phyloP scores from a whole-genome alignment of 2,329 filamentous ascomycete species.

The Apiospora malaysiana region DNA sequence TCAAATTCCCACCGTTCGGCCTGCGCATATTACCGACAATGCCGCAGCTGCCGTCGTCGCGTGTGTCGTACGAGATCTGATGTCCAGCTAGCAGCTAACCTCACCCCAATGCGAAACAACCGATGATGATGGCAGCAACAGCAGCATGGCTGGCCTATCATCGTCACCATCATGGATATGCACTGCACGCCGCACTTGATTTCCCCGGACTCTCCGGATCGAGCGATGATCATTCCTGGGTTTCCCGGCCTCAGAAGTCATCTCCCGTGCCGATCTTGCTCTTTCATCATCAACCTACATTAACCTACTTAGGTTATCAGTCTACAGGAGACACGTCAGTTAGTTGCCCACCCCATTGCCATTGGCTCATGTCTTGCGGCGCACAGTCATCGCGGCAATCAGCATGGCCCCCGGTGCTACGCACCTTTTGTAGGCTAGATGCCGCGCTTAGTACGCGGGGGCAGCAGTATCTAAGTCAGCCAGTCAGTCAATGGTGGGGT shows the following conservation, averaged over 20 bases:
- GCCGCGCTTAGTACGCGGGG: constrained; percentile 6
- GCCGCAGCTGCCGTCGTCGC: neutral
- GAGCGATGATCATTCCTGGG: neutral
- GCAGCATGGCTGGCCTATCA: too few species aligned
- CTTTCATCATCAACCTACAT: neutral
- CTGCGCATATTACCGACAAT: neutral
- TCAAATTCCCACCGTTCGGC: neutral
- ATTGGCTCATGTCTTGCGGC: neutral
- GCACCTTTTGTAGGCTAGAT: neutral
- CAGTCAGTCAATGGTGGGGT: neutral
- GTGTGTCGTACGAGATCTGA: neutral
- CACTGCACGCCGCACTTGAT: neutral
- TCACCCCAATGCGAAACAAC: neutral
- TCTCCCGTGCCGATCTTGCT: neutral
- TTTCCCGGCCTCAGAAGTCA: neutral
- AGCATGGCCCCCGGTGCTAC: neutral
- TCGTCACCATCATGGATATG: neutral
- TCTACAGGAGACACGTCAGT: neutral
- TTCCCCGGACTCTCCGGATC: neutral
- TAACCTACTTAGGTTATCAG: neutral
- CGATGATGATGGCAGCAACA: neutral
- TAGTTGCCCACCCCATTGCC: neutral
- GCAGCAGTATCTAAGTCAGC: neutral
- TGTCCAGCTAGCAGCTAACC: neutral
- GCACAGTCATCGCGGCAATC: constrained; percentile 4